Percentiles rank a stretch among this genome's conserved stretches.
Evolutionary conservation across 768 basidiomycete genomes (phyloP).

Genomic region (Macrolepiota dolichaula): DNA sequence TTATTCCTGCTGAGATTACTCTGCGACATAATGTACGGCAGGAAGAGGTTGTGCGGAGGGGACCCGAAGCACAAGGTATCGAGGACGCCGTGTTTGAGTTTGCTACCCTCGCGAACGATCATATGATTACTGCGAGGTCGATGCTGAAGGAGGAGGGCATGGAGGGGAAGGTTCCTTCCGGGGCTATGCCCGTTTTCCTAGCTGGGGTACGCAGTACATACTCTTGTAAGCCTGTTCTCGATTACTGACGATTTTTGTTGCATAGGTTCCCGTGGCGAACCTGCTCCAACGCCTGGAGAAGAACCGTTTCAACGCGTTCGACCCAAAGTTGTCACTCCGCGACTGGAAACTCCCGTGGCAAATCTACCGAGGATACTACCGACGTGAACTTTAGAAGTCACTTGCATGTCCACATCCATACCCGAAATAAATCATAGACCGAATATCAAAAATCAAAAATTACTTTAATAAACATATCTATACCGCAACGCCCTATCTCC

Average conservation of each 20-base stretch:
- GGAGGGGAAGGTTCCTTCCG: conserved; percentile 48
- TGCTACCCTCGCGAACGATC: conserved; percentile 77
- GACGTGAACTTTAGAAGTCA: conserved; percentile 31
- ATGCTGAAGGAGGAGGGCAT: conserved; percentile 54
- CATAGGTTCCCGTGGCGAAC: conserved; percentile 62
- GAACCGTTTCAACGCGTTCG: conserved; percentile 70
- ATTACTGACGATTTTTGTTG: conserved; percentile 14
- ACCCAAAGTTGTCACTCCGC: conserved; percentile 55
- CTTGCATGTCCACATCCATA: not conserved
- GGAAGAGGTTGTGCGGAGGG: conserved; percentile 71
- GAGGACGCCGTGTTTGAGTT: conserved; percentile 82
- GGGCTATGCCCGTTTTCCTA: conserved; percentile 70
- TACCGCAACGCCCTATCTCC: conserved; percentile 39
- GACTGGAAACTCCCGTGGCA: conserved; percentile 80
- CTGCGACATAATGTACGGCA: conserved; percentile 75
- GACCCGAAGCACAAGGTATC: conserved; percentile 53
- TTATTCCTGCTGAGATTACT: conserved; percentile 80
- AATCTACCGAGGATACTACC: conserved; percentile 47
- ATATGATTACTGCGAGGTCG: conserved; percentile 69
- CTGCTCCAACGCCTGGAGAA: conserved; percentile 67
- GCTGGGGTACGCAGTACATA: conserved; percentile 52
- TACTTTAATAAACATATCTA: conserved; percentile 35
- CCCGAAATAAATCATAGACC: no score
- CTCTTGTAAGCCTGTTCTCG: not conserved
- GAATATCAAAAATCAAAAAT: not conserved